Conservation (phyloP, 202 grass and related monocot genomes). For the Zoysia matrella region DNA sequence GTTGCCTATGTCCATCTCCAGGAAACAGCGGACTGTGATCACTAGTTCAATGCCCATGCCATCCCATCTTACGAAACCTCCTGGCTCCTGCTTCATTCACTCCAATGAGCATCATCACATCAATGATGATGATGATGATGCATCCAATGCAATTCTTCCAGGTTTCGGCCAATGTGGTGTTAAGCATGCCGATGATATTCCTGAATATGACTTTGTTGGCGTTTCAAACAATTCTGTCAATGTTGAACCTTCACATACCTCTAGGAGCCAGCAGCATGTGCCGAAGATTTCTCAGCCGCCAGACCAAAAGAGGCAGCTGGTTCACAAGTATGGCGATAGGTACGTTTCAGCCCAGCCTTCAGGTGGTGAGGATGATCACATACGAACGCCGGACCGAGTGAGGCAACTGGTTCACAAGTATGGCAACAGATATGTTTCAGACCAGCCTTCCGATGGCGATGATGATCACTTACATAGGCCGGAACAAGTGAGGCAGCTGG, state of each 20-base stretch:
- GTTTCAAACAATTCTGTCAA: conserved; percentile 28
- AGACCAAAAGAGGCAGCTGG: no score
- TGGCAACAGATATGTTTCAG: conserved; percentile 35
- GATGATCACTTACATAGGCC: conserved; percentile 18
- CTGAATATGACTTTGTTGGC: conserved; percentile 57
- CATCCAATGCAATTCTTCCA: conserved; percentile 28
- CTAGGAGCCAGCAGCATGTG: conserved; percentile 21
- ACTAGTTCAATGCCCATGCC: conserved; percentile 43
- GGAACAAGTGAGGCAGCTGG: no score
- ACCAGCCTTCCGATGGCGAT: conserved; percentile 27
- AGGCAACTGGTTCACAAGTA: conserved; percentile 65
- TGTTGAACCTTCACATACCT: conserved; percentile 7
- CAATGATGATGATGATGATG: conserved; percentile 10
- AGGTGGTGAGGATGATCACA: no score
- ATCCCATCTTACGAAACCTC: not conserved
- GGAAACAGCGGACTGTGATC: conserved; percentile 42
- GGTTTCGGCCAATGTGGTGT: conserved; percentile 50
- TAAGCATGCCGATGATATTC: conserved; percentile 61
- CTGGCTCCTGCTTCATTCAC: not conserved
- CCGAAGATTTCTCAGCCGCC: not conserved
- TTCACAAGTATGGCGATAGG: no score
- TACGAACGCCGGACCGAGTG: not conserved
- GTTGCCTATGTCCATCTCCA: conserved; percentile 35
- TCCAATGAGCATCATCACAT: conserved; percentile 6
- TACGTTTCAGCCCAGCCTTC: no score